A percentile compares a stretch with the other conserved stretches of the same genome.
phyloP scores from a whole-genome alignment of 176 grass and related monocot species.

The Paspalum notatum region DNA sequence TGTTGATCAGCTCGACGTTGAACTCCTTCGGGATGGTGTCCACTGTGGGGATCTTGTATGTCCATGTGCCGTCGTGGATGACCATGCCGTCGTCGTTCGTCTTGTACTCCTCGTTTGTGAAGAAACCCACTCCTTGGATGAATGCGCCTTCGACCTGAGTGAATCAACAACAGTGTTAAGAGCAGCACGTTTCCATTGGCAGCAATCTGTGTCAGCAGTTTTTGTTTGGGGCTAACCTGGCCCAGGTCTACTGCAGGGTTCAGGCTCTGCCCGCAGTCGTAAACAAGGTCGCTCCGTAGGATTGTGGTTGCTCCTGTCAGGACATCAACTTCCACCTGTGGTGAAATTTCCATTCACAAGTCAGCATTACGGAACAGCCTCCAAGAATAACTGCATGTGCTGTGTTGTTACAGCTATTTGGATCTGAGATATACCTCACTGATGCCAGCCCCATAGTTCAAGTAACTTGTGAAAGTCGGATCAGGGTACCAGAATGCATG shows the following conservation, averaged over 20 bases:
- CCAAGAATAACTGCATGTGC: neutral
- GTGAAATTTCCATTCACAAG: slow-evolving; percentile 4
- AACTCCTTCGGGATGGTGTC: slow-evolving; percentile 87
- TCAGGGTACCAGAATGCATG: slow-evolving; percentile 67
- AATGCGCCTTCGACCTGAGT: slow-evolving; percentile 65
- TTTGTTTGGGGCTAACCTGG: slow-evolving; percentile 49
- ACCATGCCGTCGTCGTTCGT: slow-evolving; percentile 74
- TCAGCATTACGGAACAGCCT: neutral
- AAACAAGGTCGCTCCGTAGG: slow-evolving; percentile 63
- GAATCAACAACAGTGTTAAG: neutral
- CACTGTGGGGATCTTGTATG: slow-evolving; percentile 80
- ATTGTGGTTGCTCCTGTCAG: slow-evolving; percentile 83
- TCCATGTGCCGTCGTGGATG: slow-evolving; percentile 77
- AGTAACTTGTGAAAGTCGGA: slow-evolving; percentile 35
- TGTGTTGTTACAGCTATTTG: neutral
- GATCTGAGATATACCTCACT: slow-evolving; percentile 63
- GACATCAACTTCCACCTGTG: slow-evolving; percentile 77
- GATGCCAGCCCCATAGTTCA: slow-evolving; percentile 76
- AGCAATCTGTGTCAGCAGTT: neutral
- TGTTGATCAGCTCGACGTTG: slow-evolving; percentile 79
- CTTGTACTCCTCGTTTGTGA: slow-evolving; percentile 68
- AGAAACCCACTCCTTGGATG: slow-evolving; percentile 84
- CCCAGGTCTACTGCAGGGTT: slow-evolving; percentile 87
- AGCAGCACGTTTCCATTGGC: neutral
- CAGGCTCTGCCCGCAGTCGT: slow-evolving; percentile 83